Base-by-base conservation (phyloP, 345 rosid genomes). In the Aquilaria yunnanensis region DNA sequence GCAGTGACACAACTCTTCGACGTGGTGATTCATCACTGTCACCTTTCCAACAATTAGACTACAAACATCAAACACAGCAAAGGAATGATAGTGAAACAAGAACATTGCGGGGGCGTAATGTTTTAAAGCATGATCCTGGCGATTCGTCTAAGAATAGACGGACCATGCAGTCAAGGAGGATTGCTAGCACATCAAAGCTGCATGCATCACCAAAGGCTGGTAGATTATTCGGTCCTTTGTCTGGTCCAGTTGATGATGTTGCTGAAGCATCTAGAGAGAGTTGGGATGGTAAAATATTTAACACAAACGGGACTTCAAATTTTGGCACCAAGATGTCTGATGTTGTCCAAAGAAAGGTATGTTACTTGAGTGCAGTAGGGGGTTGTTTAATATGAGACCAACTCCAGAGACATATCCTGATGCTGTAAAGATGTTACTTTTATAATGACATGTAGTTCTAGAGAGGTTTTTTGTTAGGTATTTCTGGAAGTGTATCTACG, bases 291-390 rank as follows among this genome's bases (percentile, higher is more conserved):
- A 85, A 74, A 75, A 60, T 59, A 23, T 59, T 74, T 50, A 86
- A 77, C 74, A 64, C 81, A 46, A 60, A 79, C 57, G 88, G 93
- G 57, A 71, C 79, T 61, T 77, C 85, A 62, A 70, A 69, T 62
- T 57, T 76, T 62, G 89, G 82, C 67, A 63, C 72, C 32, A 81
- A 82, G 85, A 83, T 91, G 88, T 79, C 97, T 50, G 96, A 85
- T 61, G 70, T 61, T 65, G 74, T 91, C 70, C 98, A 87, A 72
- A 87, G 87, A 78, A 83, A 89, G 96, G 99, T 95, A 84, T 65
- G 75, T 46, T 37, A 37, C 8, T 37, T 37, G 8, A 37, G 43
- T 51, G 32, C 47, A 37, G 5, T 37, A 9, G 5, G 43, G 43
- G 43, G 43, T 23, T 23, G 43, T 9, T 37, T 37, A 37, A 37